Evolutionary conservation across 192 early-diverging fungal species (phyloP), one percentile per base, ranked within the genome.

Genomic region (Umbelopsis ramanniana): DNA sequence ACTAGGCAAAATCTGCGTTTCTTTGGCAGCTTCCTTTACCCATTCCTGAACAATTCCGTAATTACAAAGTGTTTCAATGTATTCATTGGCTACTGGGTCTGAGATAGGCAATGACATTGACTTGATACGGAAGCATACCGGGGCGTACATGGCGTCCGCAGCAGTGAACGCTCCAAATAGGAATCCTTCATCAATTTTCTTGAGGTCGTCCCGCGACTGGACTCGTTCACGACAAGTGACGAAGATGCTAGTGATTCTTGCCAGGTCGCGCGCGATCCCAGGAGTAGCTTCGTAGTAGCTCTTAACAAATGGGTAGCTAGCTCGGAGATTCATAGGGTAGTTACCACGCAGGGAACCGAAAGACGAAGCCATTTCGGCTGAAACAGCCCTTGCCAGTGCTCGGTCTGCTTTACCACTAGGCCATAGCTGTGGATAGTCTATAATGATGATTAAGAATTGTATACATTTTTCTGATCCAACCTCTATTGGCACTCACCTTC

Each of bases 61-160:
- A 35, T 71, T 60, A 24, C 78, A 38, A 11, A 82, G 48, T 15
- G 43, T 67, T 4, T 78, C 46, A 0, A 82, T 23, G 37, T 82
- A 82, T 3, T 57, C 68, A 15, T 43, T 73, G 46, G 74, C 76
- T 12, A 38, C 33, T 22, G 72, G 11, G 23, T 76, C 22, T 66
- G 71, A 72, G 22, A 55, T 23, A 4, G 11, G 24, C 67, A 82
- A 54, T 0, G 26, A 26, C 50, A 76, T 78, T 0, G 63, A 29
- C 7, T 37, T 57, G 12, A 82, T 35, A 14, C 80, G 66, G 48
- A 55, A 75, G 55, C 71, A 71, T 33, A 82, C 9, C 0, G 80
- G 80, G 8, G 80, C 74, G 45, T 72, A 82, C 80, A 82, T 78
- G 46, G 80, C 80, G 21, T 82, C 80, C 40, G 74, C 46, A 19